These are phyloP conservation scores for Holtermannia corniformis DNA, from an alignment of 768 basidiomycete genomes.

Conservation along the genomic window DNA sequence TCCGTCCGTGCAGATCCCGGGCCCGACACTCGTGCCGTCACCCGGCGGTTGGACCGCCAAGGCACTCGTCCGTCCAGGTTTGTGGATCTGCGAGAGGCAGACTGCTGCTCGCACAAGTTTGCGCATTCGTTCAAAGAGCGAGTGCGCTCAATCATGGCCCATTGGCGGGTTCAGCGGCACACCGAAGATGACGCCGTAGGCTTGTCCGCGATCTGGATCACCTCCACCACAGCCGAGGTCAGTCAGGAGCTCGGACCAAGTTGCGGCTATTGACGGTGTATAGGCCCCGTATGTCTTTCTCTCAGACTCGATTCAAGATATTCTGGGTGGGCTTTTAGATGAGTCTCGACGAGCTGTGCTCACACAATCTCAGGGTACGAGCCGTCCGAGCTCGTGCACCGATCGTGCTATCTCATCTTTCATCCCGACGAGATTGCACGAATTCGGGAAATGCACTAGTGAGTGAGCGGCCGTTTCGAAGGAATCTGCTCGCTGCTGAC, in stretches of 20 bases:
- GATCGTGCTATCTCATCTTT: slow-evolving; percentile 16
- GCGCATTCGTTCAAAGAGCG: too few relatives aligned
- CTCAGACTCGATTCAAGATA: slow-evolving; percentile 28
- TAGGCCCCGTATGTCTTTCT: slow-evolving; percentile 18
- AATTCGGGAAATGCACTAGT: slow-evolving; percentile 25
- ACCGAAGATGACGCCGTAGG: neutral
- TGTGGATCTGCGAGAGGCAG: too few relatives aligned
- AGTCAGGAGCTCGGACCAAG: slow-evolving; percentile 6
- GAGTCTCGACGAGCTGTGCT: neutral
- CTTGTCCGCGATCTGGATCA: neutral
- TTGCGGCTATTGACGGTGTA: slow-evolving; percentile 1
- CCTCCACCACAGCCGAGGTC: neutral
- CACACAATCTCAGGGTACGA: slow-evolving; percentile 6
- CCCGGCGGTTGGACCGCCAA: too few relatives aligned
- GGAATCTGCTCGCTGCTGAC: neutral
- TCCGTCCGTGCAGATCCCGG: too few relatives aligned
- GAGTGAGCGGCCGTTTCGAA: slow-evolving; percentile 9
- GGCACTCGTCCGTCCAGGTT: too few relatives aligned
- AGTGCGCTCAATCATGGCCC: neutral
- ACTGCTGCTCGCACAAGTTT: too few relatives aligned
- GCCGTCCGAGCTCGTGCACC: slow-evolving; percentile 19
- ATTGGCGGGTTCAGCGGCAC: neutral
- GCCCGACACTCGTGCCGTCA: too few relatives aligned
- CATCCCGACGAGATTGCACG: slow-evolving; percentile 29
- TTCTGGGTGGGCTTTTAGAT: slow-evolving; percentile 14